These are phyloP conservation scores for Liriodendron chinense DNA, from an alignment of 164 flowering plant genomes.

Conservation along the genomic window DNA sequence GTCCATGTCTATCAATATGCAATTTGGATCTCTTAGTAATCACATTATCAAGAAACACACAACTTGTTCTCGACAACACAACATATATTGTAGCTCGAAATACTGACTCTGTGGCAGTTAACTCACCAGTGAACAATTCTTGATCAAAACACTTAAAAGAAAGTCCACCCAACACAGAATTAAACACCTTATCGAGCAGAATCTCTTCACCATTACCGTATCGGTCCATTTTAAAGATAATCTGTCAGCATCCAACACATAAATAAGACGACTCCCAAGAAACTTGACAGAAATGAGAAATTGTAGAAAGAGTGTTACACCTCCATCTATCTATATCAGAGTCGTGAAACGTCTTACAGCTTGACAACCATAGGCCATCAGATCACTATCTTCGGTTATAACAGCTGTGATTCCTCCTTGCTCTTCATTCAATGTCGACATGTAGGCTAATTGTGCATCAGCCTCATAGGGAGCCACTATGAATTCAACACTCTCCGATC, in stretches of 20 bases:
- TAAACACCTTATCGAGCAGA: conserved; percentile 48
- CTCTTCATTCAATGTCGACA: conserved; percentile 49
- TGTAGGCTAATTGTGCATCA: conserved; percentile 86
- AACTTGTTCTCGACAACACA: neutral
- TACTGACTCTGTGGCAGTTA: neutral
- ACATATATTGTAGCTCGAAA: neutral
- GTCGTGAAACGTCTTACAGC: conserved; percentile 49
- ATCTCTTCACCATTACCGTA: conserved; percentile 81
- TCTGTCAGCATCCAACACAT: conserved; percentile 28
- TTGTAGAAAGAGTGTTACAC: conserved; percentile 14
- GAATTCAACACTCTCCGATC: conserved; percentile 60
- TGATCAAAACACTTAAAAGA: conserved; percentile 50
- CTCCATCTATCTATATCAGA: conserved; percentile 15
- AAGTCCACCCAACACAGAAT: conserved; percentile 32
- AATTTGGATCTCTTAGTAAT: too few relatives aligned
- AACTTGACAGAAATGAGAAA: neutral
- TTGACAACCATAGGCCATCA: conserved; percentile 71
- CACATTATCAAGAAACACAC: too few relatives aligned
- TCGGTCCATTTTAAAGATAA: conserved; percentile 77
- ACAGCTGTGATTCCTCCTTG: conserved; percentile 75
- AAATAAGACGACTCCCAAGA: conserved; percentile 13
- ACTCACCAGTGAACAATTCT: conserved; percentile 58
- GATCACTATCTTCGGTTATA: conserved; percentile 83
- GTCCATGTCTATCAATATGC: too few relatives aligned
- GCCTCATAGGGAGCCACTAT: conserved; percentile 94